These are phyloP conservation scores for Erythrobasidium hasegawianum DNA, from an alignment of 1,284 basidiomycete species.

Conservation along the genomic window DNA sequence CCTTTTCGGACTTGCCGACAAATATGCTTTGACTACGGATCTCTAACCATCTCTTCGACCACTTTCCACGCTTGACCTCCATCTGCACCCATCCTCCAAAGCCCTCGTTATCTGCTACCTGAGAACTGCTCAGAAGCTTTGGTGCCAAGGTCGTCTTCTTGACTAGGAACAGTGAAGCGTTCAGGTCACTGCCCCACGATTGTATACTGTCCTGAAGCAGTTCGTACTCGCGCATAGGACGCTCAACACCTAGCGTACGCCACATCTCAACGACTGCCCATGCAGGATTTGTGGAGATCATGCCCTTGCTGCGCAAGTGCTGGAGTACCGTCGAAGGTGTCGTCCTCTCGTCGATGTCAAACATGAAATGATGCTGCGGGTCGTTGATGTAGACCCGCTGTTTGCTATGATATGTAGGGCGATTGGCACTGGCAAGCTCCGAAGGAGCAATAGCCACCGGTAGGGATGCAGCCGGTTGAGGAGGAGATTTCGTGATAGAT, in stretches of 20 bases:
- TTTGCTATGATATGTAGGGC: slow-evolving; percentile 3
- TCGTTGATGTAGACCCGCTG: slow-evolving; percentile 34
- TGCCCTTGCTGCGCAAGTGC: slow-evolving; percentile 12
- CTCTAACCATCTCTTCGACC: slow-evolving; percentile 81
- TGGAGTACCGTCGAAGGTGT: slow-evolving; percentile 13
- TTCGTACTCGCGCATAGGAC: slow-evolving; percentile 79
- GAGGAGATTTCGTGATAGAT: slow-evolving; percentile 11
- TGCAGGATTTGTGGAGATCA: slow-evolving; percentile 24
- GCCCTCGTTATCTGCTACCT: slow-evolving; percentile 49
- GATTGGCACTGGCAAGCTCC: background rate
- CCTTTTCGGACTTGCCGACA: slow-evolving; percentile 79
- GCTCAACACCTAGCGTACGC: slow-evolving; percentile 54
- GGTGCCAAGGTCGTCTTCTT: slow-evolving; percentile 28
- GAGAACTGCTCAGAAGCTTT: background rate
- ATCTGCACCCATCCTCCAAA: slow-evolving; percentile 75
- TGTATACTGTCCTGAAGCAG: slow-evolving; percentile 56
- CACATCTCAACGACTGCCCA: slow-evolving; percentile 25
- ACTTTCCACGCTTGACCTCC: slow-evolving; percentile 83
- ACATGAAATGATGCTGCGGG: slow-evolving; percentile 26
- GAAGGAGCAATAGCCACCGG: background rate
- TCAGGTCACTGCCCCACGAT: slow-evolving; percentile 54
- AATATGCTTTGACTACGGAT: slow-evolving; percentile 77
- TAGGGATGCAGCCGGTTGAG: background rate
- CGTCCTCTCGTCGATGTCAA: slow-evolving; percentile 25
- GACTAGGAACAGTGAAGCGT: slow-evolving; percentile 20